Evolutionary conservation across 2,329 filamentous ascomycete genomes (phyloP).

Genomic region (Pseudopyrenochaeta lycopersici): DNA sequence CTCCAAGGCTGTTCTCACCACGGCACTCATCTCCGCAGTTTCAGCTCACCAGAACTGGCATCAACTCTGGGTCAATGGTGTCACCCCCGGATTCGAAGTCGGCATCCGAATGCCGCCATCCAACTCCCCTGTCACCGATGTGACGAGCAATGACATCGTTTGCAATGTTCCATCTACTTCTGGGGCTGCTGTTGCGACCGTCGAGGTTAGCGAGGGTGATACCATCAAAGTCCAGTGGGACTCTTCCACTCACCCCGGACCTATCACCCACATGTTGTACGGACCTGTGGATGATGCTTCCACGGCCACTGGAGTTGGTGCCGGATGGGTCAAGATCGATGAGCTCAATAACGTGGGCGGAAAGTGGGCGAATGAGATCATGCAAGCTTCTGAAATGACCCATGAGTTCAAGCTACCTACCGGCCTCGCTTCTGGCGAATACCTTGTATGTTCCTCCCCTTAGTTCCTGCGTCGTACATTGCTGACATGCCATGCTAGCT

Average conservation of each 20-base stretch:
- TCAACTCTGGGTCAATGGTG: conserved; percentile 43
- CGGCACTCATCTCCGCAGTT: conserved; percentile 34
- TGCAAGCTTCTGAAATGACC: conserved; percentile 49
- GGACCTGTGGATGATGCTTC: conserved; percentile 64
- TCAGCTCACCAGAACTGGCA: conserved; percentile 46
- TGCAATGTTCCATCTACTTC: conserved; percentile 44
- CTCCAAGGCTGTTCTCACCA: conserved; percentile 37
- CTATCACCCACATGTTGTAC: conserved; percentile 47
- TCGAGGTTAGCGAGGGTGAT: conserved; percentile 39
- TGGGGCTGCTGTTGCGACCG: conserved; percentile 38
- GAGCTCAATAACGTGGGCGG: conserved; percentile 37
- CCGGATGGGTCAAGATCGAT: conserved; percentile 51
- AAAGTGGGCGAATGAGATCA: conserved; percentile 48
- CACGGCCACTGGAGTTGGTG: conserved; percentile 39
- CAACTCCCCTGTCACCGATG: conserved; percentile 45
- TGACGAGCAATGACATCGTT: conserved; percentile 42
- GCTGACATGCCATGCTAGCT: conserved; percentile 24
- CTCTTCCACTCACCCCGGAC: conserved; percentile 44
- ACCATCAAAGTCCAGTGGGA: conserved; percentile 46
- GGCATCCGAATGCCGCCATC: conserved; percentile 47
- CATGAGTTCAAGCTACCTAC: conserved; percentile 51
- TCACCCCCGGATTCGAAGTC: conserved; percentile 39
- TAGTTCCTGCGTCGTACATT: neutral
- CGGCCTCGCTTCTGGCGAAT: conserved; percentile 50
- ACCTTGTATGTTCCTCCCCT: conserved; percentile 26